phyloP scores from a whole-genome alignment of 1,284 basidiomycete species.

The Lentinus polychrous region DNA sequence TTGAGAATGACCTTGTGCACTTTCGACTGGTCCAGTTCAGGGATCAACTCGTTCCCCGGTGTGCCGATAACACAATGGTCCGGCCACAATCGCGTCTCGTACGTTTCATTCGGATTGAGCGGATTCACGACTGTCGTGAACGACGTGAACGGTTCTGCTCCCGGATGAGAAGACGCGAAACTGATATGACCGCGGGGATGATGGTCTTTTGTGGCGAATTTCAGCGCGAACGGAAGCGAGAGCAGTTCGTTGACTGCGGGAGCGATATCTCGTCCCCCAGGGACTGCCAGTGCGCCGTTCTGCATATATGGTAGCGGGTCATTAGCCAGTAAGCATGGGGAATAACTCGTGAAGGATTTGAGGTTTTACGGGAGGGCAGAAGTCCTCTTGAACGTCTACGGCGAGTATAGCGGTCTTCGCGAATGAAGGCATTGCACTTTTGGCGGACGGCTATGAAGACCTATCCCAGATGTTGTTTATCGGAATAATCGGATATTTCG shows the following conservation, averaged over 20 bases:
- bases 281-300: constrained; percentile 47
- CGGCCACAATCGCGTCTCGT: constrained; percentile 51
- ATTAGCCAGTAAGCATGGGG: background rate
- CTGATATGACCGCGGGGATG: constrained; percentile 58
- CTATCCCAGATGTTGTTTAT: background rate
- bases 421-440: background rate
- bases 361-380: constrained; percentile 43
- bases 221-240: constrained; percentile 29
- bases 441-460: background rate
- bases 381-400: constrained; percentile 61
- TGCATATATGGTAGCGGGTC: constrained; percentile 8
- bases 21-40: constrained; percentile 26
- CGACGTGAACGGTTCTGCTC: constrained; percentile 32
- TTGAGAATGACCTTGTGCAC: constrained; percentile 29
- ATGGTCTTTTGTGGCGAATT: constrained; percentile 42
- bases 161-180: constrained; percentile 49
- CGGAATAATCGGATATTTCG: no score
- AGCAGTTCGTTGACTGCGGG: constrained; percentile 40
- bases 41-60: constrained; percentile 35
- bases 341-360: background rate
- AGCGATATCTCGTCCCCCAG: constrained; percentile 38
- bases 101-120: constrained; percentile 25
- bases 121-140: constrained; percentile 29
- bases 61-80: constrained; percentile 48
- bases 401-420: constrained; percentile 36